Conservation (phyloP, 2,329 filamentous ascomycete genomes). For the Thielaviopsis populi region DNA sequence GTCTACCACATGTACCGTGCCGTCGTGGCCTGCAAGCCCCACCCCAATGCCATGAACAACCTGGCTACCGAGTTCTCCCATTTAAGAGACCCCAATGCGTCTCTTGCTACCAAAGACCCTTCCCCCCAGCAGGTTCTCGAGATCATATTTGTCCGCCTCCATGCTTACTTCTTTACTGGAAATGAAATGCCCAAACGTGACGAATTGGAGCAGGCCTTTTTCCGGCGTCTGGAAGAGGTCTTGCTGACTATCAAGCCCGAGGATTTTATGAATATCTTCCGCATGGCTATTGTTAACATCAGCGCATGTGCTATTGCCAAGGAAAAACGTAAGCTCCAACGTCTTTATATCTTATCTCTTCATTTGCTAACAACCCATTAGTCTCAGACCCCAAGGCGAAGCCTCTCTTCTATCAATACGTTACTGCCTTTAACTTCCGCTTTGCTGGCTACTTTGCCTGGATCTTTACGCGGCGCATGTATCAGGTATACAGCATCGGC, state of each 20-base stretch:
- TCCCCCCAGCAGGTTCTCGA: conserved; percentile 47
- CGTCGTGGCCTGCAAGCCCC: conserved; percentile 56
- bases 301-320: conserved; percentile 63
- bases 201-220: conserved; percentile 73
- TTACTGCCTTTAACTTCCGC: conserved; percentile 9
- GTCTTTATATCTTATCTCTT: not conserved
- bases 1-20: conserved; percentile 85
- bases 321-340: conserved; percentile 21
- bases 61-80: conserved; percentile 61
- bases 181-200: conserved; percentile 58
- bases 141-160: conserved; percentile 72
- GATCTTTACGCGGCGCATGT: conserved; percentile 11
- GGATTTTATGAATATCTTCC: conserved; percentile 5
- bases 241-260: conserved; percentile 6
- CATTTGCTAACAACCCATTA: not conserved
- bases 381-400: conserved; percentile 31
- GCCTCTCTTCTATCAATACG: conserved; percentile 13
- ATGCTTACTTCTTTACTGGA: conserved; percentile 71
- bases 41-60: conserved; percentile 60
- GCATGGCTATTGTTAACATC: conserved; percentile 69
- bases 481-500: conserved; percentile 6
- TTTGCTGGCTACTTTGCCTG: conserved; percentile 14
- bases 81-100: conserved; percentile 25
- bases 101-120: conserved; percentile 21
- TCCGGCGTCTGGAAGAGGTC: conserved; percentile 50